Conservation (phyloP, 1,284 basidiomycete genomes). For the Uromyces viciae-fabae region DNA sequence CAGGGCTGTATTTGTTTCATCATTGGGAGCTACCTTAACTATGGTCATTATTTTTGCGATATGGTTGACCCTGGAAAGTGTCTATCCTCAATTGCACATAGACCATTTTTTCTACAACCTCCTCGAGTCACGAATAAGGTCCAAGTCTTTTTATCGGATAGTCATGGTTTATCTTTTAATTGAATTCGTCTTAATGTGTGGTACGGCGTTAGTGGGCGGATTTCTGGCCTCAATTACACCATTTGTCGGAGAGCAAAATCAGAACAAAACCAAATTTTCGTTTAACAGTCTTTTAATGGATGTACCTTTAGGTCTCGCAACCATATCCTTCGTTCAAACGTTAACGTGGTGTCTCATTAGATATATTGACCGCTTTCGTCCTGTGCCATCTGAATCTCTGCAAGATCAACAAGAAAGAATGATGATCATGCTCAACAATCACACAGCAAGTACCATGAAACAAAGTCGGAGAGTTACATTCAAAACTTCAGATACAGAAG, state of each 20-base stretch:
- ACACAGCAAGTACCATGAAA: slow-evolving; percentile 25
- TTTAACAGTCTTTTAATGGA: slow-evolving; percentile 42
- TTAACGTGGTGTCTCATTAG: slow-evolving; percentile 23
- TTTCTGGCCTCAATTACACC: slow-evolving; percentile 42
- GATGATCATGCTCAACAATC: slow-evolving; percentile 31
- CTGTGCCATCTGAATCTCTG: background rate
- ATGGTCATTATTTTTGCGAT: slow-evolving; percentile 40
- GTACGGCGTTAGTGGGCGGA: slow-evolving; percentile 36
- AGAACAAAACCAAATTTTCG: slow-evolving; percentile 41
- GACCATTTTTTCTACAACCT: slow-evolving; percentile 44
- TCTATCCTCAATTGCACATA: slow-evolving; percentile 39
- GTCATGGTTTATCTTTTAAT: slow-evolving; percentile 29
- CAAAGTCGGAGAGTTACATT: slow-evolving; percentile 36
- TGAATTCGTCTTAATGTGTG: slow-evolving; percentile 24
- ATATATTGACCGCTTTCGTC: slow-evolving; percentile 24
- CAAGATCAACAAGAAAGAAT: slow-evolving; percentile 27
- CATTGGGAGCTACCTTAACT: slow-evolving; percentile 42
- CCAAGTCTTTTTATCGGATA: slow-evolving; percentile 17
- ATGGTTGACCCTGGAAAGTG: slow-evolving; percentile 36
- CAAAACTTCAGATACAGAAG: slow-evolving; percentile 22
- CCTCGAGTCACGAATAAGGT: slow-evolving; percentile 19
- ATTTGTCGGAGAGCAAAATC: slow-evolving; percentile 45
- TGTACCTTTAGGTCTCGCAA: slow-evolving; percentile 36
- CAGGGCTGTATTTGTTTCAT: slow-evolving; percentile 43
- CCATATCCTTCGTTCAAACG: slow-evolving; percentile 39